These are phyloP conservation scores for Trametes coccinea DNA, from an alignment of 768 basidiomycete species.

Conservation along the genomic window DNA sequence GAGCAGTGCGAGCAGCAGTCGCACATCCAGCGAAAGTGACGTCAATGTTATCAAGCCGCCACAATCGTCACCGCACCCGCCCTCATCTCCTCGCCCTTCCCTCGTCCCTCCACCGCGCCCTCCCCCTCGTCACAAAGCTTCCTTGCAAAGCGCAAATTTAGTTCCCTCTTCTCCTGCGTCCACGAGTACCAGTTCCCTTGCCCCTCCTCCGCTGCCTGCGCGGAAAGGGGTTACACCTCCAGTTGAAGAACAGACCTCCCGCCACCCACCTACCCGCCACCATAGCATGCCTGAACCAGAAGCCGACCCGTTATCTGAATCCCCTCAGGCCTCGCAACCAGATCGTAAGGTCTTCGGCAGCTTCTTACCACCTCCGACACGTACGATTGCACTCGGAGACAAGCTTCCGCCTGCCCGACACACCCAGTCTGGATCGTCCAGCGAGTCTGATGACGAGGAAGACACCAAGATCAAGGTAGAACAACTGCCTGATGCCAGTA, in stretches of 20 bases:
- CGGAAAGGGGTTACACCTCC: conserved; percentile 23
- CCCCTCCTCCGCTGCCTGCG: conserved; percentile 40
- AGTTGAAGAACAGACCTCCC: conserved; percentile 16
- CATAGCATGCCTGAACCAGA: conserved; percentile 19
- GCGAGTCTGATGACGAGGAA: conserved; percentile 61
- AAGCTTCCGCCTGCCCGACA: conserved; percentile 61
- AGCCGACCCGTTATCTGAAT: not conserved
- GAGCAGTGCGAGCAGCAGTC: conserved; percentile 37
- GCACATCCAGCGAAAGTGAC: conserved; percentile 42
- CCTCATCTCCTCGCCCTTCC: conserved; percentile 21
- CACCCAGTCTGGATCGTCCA: conserved; percentile 42
- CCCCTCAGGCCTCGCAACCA: conserved; percentile 1
- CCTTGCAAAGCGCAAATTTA: conserved; percentile 2
- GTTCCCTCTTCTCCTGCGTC: conserved; percentile 24
- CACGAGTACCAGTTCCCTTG: conserved; percentile 25
- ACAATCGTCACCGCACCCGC: conserved; percentile 20
- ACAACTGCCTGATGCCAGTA: conserved; percentile 66
- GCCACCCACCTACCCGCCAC: conserved; percentile 15
- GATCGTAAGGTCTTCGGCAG: conserved; percentile 31
- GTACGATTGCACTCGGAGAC: conserved; percentile 67
- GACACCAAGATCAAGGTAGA: conserved; percentile 47
- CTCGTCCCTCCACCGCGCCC: conserved; percentile 27
- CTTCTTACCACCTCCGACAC: conserved; percentile 72
- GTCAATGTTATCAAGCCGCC: conserved; percentile 23
- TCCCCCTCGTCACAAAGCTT: conserved; percentile 23